Evolutionary conservation across 2,329 filamentous ascomycete genomes (phyloP).

Genomic region (Ambrosiella beaveri): DNA sequence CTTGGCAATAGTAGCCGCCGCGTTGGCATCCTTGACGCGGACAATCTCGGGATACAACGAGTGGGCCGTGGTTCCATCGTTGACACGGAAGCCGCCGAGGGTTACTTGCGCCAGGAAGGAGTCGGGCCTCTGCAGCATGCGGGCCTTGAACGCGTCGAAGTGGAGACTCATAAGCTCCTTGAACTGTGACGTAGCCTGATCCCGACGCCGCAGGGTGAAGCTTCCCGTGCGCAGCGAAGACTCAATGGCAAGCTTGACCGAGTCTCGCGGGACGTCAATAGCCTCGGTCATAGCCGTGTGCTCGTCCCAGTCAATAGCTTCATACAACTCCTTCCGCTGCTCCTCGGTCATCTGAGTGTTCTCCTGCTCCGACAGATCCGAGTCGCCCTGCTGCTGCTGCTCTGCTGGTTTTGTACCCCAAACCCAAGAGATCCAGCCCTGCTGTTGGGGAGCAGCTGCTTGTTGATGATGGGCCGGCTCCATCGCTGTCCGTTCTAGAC

Average conservation of each 20-base stretch:
- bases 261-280: slow-evolving; percentile 78
- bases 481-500: slow-evolving; percentile 36
- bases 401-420: slow-evolving; percentile 61
- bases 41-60: slow-evolving; percentile 92
- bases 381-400: slow-evolving; percentile 32
- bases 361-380: slow-evolving; percentile 27
- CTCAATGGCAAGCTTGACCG: slow-evolving; percentile 82
- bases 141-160: slow-evolving; percentile 88
- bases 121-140: slow-evolving; percentile 75
- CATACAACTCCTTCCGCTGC: slow-evolving; percentile 89
- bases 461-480: slow-evolving; percentile 41
- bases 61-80: slow-evolving; percentile 84
- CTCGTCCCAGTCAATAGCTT: slow-evolving; percentile 96
- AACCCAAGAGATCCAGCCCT: slow-evolving; percentile 82
- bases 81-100: slow-evolving; percentile 80
- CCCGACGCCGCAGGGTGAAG: slow-evolving; percentile 70
- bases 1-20: neutral
- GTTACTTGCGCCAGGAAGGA: slow-evolving; percentile 79
- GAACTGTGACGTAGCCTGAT: slow-evolving; percentile 41
- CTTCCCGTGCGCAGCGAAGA: slow-evolving; percentile 88
- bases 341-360: slow-evolving; percentile 84
- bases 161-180: slow-evolving; percentile 72
- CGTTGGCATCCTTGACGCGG: slow-evolving; percentile 72
- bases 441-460: slow-evolving; percentile 26
- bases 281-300: slow-evolving; percentile 77